These are phyloP conservation scores for Aureobasidium zeae DNA, from an alignment of 2,329 filamentous ascomycete species.

Conservation along the genomic window DNA sequence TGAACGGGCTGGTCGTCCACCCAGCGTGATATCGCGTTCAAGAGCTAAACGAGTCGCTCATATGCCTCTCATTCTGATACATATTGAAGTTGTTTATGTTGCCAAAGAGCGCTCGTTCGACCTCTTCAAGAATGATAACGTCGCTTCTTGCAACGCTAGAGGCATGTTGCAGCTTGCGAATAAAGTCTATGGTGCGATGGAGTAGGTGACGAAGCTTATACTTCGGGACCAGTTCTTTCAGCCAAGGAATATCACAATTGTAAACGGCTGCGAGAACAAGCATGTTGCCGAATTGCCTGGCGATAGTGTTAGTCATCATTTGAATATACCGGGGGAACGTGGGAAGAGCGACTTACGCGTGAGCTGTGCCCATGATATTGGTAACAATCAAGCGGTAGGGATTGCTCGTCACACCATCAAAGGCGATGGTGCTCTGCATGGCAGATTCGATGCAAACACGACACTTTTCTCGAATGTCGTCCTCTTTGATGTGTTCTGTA, in stretches of 20 bases:
- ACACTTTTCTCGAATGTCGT: conserved; percentile 25
- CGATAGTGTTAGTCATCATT: neutral
- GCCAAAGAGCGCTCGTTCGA: conserved; percentile 1
- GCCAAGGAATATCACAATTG: conserved; percentile 46
- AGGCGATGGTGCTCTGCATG: conserved; percentile 75
- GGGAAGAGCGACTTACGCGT: conserved; percentile 63
- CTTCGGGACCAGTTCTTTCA: conserved; percentile 50
- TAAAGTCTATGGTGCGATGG: conserved; percentile 64
- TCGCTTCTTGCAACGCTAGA: conserved; percentile 4
- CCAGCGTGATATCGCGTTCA: no score
- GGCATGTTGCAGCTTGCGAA: conserved; percentile 30
- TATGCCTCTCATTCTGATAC: conserved; percentile 3
- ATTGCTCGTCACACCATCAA: conserved; percentile 57
- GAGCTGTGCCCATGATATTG: conserved; percentile 91
- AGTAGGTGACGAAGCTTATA: conserved; percentile 53
- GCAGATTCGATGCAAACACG: conserved; percentile 59
- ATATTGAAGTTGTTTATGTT: neutral
- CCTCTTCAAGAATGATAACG: conserved; percentile 7
- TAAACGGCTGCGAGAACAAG: conserved; percentile 79
- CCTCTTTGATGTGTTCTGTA: conserved; percentile 21
- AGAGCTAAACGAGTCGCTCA: conserved; percentile 42
- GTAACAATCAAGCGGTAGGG: conserved; percentile 63
- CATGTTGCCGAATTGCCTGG: conserved; percentile 92
- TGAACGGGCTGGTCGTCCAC: no score
- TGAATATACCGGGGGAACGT: neutral